Base-by-base conservation (phyloP, 148 eudicot genomes). In the Rhododendron simsii region DNA sequence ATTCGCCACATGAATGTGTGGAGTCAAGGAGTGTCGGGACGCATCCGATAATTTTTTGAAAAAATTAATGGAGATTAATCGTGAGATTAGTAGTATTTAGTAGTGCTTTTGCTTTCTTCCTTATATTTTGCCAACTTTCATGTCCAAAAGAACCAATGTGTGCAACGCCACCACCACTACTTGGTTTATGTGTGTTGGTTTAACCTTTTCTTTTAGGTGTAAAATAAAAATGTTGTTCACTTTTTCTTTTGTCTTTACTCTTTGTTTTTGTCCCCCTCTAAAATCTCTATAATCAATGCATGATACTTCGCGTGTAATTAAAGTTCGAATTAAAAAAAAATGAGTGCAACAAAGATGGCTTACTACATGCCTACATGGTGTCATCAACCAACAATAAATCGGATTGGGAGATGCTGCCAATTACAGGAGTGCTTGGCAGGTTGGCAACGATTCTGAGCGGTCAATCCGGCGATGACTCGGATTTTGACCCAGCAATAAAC, bases 391-490 rank as follows among this genome's bases (percentile, higher is more conserved):
- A 50, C 53, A 50, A 50, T 50, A 50, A 50, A 50, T 3, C 15
- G 14, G 14, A 50, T 50, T 12, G 45, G 45, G 45, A 41, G 8
- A 41, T 41, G 7, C 7, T 6, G 7, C 45, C 45, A 41, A 41
- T 41, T 41, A 7, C 8, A 1, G 8, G 45, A 41, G 45, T 41
- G 45, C 7, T 41, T 41, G 45, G 45, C 8, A 41, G 7, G 45
- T 8, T 41, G 45, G 45, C 45, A 41, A 41, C 0, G 45, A 7
- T 41, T 1, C 0, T 0, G 0, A 41, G 45, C 0, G 1, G 45
- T 0, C 45, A 1, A 41, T 41, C 0, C 7, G 0, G 7, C 45
- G 45, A 41, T 41, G 8, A 41, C 45, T 41, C 45, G 1, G 0
- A 41, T 41, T 1, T 41, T 41, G 45, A 6, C 7, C 45, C 1